These are phyloP conservation scores for Conoideocrella luteorostrata DNA, from an alignment of 2,329 filamentous ascomycete genomes.

Conservation along the genomic window DNA sequence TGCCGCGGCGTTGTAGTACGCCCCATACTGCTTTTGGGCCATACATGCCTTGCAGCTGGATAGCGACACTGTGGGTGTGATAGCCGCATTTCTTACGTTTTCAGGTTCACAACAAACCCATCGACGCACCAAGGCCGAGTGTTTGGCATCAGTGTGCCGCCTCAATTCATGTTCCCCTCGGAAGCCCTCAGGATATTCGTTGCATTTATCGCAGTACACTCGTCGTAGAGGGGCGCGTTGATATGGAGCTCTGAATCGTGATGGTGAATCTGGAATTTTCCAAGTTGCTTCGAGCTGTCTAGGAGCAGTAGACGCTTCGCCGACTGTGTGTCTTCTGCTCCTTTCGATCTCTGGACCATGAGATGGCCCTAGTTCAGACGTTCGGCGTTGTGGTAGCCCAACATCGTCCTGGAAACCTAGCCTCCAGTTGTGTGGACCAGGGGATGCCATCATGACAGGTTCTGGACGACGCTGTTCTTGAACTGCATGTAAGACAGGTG, in stretches of 20 bases:
- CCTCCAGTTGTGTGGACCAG: conserved; percentile 9
- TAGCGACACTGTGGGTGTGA: conserved; percentile 45
- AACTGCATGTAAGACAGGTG: conserved; percentile 6
- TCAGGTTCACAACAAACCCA: conserved; percentile 51
- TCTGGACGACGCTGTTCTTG: conserved; percentile 10
- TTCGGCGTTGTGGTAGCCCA: conserved; percentile 5
- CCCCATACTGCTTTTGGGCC: conserved; percentile 50
- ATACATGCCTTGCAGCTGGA: conserved; percentile 51
- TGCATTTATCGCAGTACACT: conserved; percentile 71
- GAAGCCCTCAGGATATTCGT: conserved; percentile 78
- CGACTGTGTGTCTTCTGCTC: conserved; percentile 38
- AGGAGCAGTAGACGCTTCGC: conserved; percentile 36
- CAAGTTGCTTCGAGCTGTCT: conserved; percentile 32
- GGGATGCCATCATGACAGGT: not conserved
- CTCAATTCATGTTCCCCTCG: conserved; percentile 82
- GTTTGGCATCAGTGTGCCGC: conserved; percentile 57
- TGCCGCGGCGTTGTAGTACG: conserved; percentile 55
- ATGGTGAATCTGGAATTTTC: conserved; percentile 35
- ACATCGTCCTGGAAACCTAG: conserved; percentile 12
- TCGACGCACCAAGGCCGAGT: conserved; percentile 47
- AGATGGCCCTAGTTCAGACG: conserved; percentile 7
- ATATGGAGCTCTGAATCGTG: conserved; percentile 34
- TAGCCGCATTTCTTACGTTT: conserved; percentile 25
- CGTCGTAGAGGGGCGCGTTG: conserved; percentile 58
- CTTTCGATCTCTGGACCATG: conserved; percentile 12